These are phyloP conservation scores for Lentinula aciculospora DNA, from an alignment of 768 basidiomycete genomes.

Conservation along the genomic window DNA sequence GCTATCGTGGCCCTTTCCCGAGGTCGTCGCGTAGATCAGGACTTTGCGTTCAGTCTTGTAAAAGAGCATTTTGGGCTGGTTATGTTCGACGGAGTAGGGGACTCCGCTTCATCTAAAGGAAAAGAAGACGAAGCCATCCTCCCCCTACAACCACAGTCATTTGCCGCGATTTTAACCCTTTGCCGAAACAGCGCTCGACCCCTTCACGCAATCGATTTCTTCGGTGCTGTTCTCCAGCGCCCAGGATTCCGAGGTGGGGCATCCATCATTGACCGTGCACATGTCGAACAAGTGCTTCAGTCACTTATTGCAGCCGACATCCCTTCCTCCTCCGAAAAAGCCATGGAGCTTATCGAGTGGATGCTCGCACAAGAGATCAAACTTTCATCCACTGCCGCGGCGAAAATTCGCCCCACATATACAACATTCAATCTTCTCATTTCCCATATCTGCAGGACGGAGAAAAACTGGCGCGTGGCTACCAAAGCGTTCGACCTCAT, in stretches of 20 bases:
- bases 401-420: constrained; percentile 39
- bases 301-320: constrained; percentile 41
- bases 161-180: constrained; percentile 49
- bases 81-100: constrained; percentile 22
- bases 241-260: constrained; percentile 30
- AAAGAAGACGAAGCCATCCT: constrained; percentile 25
- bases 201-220: constrained; percentile 48
- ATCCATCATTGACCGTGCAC: constrained; percentile 41
- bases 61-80: constrained; percentile 59
- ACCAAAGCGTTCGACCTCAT: constrained; percentile 60
- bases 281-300: constrained; percentile 58
- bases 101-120: constrained; percentile 27
- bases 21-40: constrained; percentile 54
- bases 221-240: constrained; percentile 50
- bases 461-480: constrained; percentile 57
- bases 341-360: constrained; percentile 62
- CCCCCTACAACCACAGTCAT: constrained; percentile 38
- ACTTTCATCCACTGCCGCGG: constrained; percentile 26
- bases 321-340: constrained; percentile 35
- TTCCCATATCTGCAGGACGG: constrained; percentile 48
- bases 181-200: constrained; percentile 47
- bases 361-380: constrained; percentile 53
- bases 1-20: constrained; percentile 50
- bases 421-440: constrained; percentile 55
- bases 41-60: constrained; percentile 61